Evolutionary conservation across 2,329 filamentous ascomycete genomes (phyloP).

Genomic region (Aspergillus costaricaensis): DNA sequence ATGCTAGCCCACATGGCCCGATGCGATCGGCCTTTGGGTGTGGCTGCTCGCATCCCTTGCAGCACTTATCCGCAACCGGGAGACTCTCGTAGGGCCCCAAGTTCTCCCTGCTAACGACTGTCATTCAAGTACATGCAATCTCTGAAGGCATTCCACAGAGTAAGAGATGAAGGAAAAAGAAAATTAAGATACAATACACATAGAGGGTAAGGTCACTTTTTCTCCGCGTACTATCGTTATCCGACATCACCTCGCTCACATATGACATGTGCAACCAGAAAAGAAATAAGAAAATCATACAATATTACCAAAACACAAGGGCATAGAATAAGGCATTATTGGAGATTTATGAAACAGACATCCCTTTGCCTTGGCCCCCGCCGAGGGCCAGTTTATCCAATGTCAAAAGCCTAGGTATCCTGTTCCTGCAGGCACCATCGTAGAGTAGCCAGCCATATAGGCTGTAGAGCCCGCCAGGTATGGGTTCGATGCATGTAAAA

Average conservation of each 20-base stretch:
- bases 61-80: neutral
- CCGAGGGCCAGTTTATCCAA: conserved; percentile 12
- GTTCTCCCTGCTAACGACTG: neutral
- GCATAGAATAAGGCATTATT: neutral
- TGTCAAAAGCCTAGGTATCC: conserved; percentile 18
- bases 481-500: conserved; percentile 26
- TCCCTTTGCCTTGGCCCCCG: neutral
- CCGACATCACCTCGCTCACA: neutral
- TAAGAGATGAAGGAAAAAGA: neutral
- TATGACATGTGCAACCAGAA: neutral
- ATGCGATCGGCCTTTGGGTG: neutral
- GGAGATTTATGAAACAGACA: neutral
- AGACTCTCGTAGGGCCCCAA: neutral
- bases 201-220: neutral
- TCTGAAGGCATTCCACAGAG: neutral
- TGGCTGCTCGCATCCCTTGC: conserved; percentile 1
- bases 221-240: neutral
- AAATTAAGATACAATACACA: neutral
- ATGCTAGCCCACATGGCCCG: neutral
- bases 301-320: neutral
- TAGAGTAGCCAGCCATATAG: conserved; percentile 18
- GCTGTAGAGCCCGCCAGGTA: conserved; percentile 23
- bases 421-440: conserved; percentile 12
- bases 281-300: neutral
- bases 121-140: neutral